Base-by-base conservation (phyloP, 371 early-diverging fungal species). In the Actinomortierella wolfii region DNA sequence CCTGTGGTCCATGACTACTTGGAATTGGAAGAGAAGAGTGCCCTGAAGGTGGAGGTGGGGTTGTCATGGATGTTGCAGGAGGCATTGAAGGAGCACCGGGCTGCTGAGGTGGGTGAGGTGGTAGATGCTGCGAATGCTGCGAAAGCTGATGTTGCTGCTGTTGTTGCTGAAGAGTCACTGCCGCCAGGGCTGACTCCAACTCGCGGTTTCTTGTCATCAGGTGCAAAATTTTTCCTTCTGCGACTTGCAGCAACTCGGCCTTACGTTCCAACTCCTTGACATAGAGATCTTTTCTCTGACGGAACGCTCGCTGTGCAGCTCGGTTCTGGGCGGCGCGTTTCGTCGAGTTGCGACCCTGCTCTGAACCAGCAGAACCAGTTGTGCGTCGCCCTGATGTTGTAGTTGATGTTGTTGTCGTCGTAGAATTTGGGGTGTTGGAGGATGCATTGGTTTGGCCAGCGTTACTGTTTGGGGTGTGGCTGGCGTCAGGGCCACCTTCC, bases 281-380 rank as follows among this genome's bases (percentile, higher is more conserved):
- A 58, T 91, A 86, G n/a, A 80, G 83, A 64, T 89, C 83, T 54
- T 90, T 92, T 3, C 92, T 82, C 68, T 89, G 89, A 9, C 92
- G 83, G 65, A 90, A 92, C 1, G 90, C 89, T 25, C 89, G 79
- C 68, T 92, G 92, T 0, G 90, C 90, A 11, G 86, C 88, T 28
- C 92, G 77, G 59, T 92, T 92, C 57, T 92, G 92, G 18, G 86
- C 89, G 43, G 89, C 87, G 34, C 91, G 80, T 54, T 85, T 83
- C 26, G 86, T 81, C 25, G 86, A 55, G 41, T 65, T 66, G 14
- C 73, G 66, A 20, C 62, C 62, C 41, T 63, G 62, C 58, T 71
- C 66, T 51, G 65, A 28, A 23, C 64, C 55, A 51, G 51, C 59
- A 69, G 70, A 52, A 26, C 52, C 45, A 41, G 51, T 43, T 24